Evolutionary conservation across 306 rosid genomes (phyloP).

Genomic region (Acacia melanoxylon): DNA sequence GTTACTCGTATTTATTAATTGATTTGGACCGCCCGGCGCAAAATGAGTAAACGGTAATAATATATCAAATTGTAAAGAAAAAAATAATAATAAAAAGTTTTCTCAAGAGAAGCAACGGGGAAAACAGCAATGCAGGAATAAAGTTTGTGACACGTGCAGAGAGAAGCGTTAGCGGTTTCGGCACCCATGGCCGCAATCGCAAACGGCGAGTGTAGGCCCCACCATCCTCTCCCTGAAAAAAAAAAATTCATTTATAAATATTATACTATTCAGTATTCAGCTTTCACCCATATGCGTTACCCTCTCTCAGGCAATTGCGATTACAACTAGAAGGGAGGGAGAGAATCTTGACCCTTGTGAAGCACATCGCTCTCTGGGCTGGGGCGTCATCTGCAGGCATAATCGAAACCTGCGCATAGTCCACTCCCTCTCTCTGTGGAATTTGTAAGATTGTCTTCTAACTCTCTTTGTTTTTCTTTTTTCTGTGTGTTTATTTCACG

Average conservation of each 20-base stretch:
- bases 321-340: constrained; percentile 42
- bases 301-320: constrained; percentile 17
- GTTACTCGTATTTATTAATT: background rate
- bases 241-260: constrained; percentile 15
- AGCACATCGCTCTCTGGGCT: background rate
- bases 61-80: background rate
- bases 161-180: constrained; percentile 39
- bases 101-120: background rate
- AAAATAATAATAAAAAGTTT: background rate
- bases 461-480: background rate
- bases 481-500: background rate
- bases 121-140: background rate
- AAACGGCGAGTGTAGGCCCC: constrained; percentile 42
- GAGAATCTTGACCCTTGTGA: constrained; percentile 21
- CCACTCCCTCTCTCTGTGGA: constrained; percentile 23
- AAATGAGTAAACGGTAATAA: background rate
- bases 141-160: constrained; percentile 46
- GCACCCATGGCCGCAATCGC: constrained; percentile 34
- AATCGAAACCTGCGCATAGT: background rate
- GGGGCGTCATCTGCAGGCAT: constrained; percentile 17
- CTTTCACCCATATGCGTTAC: background rate
- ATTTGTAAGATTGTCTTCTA: constrained; percentile 45
- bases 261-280: background rate
- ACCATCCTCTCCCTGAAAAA: background rate
- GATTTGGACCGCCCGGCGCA: background rate